Evolutionary conservation across 352 stramenopile species (phyloP).

Genomic region (Pythium dissimile): DNA sequence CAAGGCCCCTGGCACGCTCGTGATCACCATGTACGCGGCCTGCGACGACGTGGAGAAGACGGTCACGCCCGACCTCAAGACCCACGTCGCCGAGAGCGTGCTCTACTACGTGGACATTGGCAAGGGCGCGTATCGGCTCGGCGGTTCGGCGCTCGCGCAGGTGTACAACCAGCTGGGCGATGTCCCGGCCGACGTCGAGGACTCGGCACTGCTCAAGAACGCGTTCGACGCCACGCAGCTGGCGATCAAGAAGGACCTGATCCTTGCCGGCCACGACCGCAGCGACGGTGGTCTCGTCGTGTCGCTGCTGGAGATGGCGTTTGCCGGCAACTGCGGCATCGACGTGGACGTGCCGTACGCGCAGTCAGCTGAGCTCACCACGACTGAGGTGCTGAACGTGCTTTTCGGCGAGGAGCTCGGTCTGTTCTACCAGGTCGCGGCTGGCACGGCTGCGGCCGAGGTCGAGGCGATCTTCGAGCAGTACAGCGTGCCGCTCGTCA

Average conservation of each 20-base stretch:
- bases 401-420: conserved; percentile 98
- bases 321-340: conserved; percentile 97
- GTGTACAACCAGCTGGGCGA: conserved; percentile 89
- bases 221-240: conserved; percentile 93
- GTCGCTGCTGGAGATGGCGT: conserved; percentile 98
- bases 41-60: conserved; percentile 96
- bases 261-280: conserved; percentile 98
- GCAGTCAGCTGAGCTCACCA: conserved; percentile 25
- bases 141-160: conserved; percentile 95
- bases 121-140: conserved; percentile 89
- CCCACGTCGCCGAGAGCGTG: conserved; percentile 57
- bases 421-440: conserved; percentile 95
- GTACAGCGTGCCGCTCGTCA: conserved; percentile 76
- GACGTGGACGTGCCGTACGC: conserved; percentile 86
- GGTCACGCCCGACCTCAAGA: conserved; percentile 98
- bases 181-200: conserved; percentile 90
- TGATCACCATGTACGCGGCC: conserved; percentile 97
- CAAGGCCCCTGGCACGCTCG: conserved; percentile 97
- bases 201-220: conserved; percentile 90
- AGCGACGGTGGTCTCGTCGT: conserved; percentile 97
- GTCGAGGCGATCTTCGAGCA: conserved; percentile 88
- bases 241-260: conserved; percentile 85
- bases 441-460: conserved; percentile 39
- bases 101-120: conserved; percentile 96
- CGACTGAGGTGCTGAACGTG: conserved; percentile 57